phyloP scores from a whole-genome alignment of 805 yeast species.

The Nakazawaea ernobii region DNA sequence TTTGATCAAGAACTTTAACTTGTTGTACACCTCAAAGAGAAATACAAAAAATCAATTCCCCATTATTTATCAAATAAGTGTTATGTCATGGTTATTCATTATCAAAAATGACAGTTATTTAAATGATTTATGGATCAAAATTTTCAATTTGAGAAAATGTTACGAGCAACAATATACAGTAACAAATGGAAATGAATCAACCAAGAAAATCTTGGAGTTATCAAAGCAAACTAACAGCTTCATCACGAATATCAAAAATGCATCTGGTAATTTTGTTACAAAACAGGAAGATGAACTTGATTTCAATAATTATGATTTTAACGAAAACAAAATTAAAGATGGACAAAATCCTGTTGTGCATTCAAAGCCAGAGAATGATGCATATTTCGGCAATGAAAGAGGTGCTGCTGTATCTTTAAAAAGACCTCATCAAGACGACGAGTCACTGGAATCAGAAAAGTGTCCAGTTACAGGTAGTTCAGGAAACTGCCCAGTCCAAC shows the following conservation, averaged over 20 bases:
- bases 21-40: slow-evolving; percentile 29
- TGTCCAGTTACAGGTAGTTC: slow-evolving; percentile 8
- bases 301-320: slow-evolving; percentile 25
- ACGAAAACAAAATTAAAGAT: slow-evolving; percentile 1
- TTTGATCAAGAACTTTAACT: slow-evolving; percentile 26
- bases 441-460: neutral
- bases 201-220: slow-evolving; percentile 23
- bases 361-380: slow-evolving; percentile 3
- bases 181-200: slow-evolving; percentile 23
- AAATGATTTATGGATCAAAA: slow-evolving; percentile 44
- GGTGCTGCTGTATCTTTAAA: slow-evolving; percentile 5
- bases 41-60: slow-evolving; percentile 30
- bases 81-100: slow-evolving; percentile 54
- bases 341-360: slow-evolving; percentile 2
- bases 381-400: neutral
- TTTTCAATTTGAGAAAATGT: slow-evolving; percentile 28
- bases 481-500: slow-evolving; percentile 6
- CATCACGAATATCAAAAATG: slow-evolving; percentile 7
- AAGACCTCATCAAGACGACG: slow-evolving; percentile 1
- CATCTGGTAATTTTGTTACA: neutral
- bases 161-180: slow-evolving; percentile 30
- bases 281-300: slow-evolving; percentile 15
- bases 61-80: slow-evolving; percentile 33
- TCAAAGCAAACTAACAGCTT: slow-evolving; percentile 10
- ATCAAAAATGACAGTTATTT: slow-evolving; percentile 55